These are phyloP conservation scores for Claviceps sorghi DNA, from an alignment of 2,329 filamentous ascomycete genomes.

Conservation along the genomic window DNA sequence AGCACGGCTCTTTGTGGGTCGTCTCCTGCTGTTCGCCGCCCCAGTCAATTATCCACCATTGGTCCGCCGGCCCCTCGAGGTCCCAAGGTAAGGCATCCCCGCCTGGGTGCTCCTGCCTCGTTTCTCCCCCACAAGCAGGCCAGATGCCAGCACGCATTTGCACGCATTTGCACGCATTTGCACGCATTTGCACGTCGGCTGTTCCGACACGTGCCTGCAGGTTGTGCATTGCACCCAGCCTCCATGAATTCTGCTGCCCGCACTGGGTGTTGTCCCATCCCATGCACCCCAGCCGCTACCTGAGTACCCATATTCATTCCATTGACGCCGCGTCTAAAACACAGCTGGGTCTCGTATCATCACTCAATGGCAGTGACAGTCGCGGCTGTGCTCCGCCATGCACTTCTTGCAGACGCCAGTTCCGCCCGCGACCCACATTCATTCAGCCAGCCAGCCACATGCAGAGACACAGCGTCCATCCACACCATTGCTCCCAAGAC, in stretches of 20 bases:
- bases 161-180: too few species aligned
- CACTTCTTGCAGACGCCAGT: constrained; percentile 1
- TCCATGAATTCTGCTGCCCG: not conserved
- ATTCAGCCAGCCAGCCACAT: not conserved
- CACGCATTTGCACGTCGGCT: too few species aligned
- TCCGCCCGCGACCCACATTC: not conserved
- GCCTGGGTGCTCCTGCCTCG: not conserved
- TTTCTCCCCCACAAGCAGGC: not conserved
- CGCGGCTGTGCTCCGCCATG: constrained; percentile 4
- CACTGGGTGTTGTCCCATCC: not conserved
- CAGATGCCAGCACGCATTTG: not conserved
- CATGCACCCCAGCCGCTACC: not conserved
- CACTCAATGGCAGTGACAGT: not conserved
- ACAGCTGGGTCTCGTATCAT: constrained; percentile 1
- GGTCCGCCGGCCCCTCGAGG: too few species aligned
- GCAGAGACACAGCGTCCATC: not conserved
- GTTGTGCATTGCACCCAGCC: not conserved
- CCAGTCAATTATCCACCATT: too few species aligned
- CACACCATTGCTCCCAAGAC: not conserved
- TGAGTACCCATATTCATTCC: not conserved
- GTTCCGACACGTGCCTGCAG: not conserved
- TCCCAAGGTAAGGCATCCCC: not conserved
- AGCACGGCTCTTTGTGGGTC: too few species aligned
- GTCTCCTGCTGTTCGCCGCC: too few species aligned
- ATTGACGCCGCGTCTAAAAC: constrained; percentile 3